Base-by-base conservation (phyloP, 2,329 filamentous ascomycete genomes). In the Pseudogymnoascus sp. region DNA sequence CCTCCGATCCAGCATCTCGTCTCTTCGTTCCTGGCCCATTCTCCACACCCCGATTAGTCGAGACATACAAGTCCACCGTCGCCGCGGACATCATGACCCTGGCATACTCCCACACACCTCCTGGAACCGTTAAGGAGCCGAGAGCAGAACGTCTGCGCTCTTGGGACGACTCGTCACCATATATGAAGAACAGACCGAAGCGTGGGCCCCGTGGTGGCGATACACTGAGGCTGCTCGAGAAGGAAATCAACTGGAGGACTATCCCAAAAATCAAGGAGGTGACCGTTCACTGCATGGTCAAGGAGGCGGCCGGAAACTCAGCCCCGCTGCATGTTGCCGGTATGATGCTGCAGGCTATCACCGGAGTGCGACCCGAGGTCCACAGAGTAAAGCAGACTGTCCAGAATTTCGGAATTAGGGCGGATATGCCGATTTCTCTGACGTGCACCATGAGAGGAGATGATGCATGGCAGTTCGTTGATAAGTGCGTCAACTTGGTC, bases 1-100 rank as follows among this genome's bases (percentile, higher is more conserved):
- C 87, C 61, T 95, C 93, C 66, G 90, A 97, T 71, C 93, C 93
- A 0, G 84, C 88, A 29, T 96, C 95, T 64, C 89, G 95, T 73
- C 82, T 91, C 73, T 99, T 95, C 75, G 81, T 90, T 26, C 93
- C 95, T 0, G 95, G 95, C 0, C 95, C 95, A 1, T 99, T 97
- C 81, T 89, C 88, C 72, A 81, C 90, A 60, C 90, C 93, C 11
- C 89, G 95, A 62, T 82, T 97, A 64, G 87, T 91, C 76, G 91
- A 97, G 76, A 97, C 93, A 59, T 97, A 90, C 80, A 83, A 95
- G 72, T 86, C 86, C 70, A 96, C 92, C 65, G 84, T 97, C 69
- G 89, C 91, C 44, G 82, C 90, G 31, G 95, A 99, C 76, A 83
- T 97, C 70, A 86, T 97, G 79, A 89, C 92, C 56, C 82, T 99